phyloP scores from a whole-genome alignment of 352 stramenopile species.

The Globisporangium splendens region DNA sequence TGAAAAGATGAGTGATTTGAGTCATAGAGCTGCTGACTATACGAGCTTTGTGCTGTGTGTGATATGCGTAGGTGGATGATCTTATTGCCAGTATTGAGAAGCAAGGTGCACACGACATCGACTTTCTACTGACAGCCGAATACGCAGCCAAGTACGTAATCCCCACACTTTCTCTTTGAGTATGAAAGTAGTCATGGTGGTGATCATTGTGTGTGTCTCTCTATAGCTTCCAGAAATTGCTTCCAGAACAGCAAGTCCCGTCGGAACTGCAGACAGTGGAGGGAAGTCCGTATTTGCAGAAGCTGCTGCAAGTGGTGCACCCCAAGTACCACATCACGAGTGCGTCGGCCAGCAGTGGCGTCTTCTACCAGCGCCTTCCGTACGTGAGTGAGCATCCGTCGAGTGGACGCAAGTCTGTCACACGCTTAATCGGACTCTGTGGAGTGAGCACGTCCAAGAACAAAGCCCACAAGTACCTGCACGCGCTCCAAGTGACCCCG shows the following conservation, averaged over 20 bases:
- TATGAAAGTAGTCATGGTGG: neutral
- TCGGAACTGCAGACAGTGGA: slow-evolving; percentile 32
- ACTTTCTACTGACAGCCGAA: slow-evolving; percentile 66
- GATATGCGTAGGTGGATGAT: slow-evolving; percentile 21
- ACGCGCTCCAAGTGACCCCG: slow-evolving; percentile 64
- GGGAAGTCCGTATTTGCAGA: slow-evolving; percentile 23
- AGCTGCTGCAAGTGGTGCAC: slow-evolving; percentile 39
- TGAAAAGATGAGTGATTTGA: too few species aligned
- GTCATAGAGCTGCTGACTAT: too few species aligned
- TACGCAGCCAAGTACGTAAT: slow-evolving; percentile 38
- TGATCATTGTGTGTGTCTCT: neutral
- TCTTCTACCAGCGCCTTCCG: slow-evolving; percentile 78
- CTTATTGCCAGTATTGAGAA: neutral
- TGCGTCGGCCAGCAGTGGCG: slow-evolving; percentile 25
- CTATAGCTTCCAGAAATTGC: slow-evolving; percentile 45
- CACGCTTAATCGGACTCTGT: slow-evolving; percentile 66
- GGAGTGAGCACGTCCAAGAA: slow-evolving; percentile 57
- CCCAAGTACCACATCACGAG: slow-evolving; percentile 80
- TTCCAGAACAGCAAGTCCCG: slow-evolving; percentile 59
- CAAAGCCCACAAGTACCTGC: slow-evolving; percentile 78
- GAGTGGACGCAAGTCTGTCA: slow-evolving; percentile 55
- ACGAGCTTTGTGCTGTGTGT: neutral
- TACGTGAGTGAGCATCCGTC: slow-evolving; percentile 61
- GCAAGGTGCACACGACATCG: slow-evolving; percentile 29
- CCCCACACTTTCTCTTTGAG: neutral